Evolutionary conservation across 441 rosid genomes (phyloP), one percentile per base, ranked within the genome.

Genomic region (Jatropha multifida): DNA sequence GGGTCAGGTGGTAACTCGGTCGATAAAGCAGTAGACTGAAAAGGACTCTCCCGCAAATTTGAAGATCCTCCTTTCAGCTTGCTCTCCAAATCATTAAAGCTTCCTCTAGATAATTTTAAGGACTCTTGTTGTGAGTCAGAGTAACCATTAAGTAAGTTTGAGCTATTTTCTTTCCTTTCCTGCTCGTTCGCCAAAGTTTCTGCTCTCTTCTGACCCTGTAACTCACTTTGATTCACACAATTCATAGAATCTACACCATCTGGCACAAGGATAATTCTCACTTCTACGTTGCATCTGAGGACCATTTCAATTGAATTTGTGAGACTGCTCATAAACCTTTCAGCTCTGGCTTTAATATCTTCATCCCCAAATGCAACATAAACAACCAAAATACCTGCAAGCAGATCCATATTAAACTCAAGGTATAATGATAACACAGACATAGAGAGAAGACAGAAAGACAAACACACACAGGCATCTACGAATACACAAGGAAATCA

Each of bases 261-360:
- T 15, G 94, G 84, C 75, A 91, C 84, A 79, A 88, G 89, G 56
- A 96, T 81, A 71, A 90, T 86, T 85, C 96, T 88, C 75, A 94
- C 92, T 75, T 96, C 98, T 20, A 96, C 93, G 59, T 85, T 94
- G 59, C 88, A 84, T 79, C 91, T 86, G 82, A 96, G 76, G 52
- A 96, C 94, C 80, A 83, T 88, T 85, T 96, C 99, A 52, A 96
- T 88, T 12, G 98, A 89, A 78, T 96, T 94, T 74, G 97, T 96
- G 76, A 96, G 92, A 54, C 99, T 96, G 86, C 97, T 96, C 82
- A 92, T 70, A 82, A 94, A 94, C 83, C 98, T 89, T 81, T 92
- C 99, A 65, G 90, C 98, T 82, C 97, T 92, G 65, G 83, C 76
- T 85, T 94, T 96, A 76, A 94, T 85, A 72, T 86, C 90, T 20